Evolutionary conservation across 352 stramenopile species (phyloP), one percentile per base, ranked within the genome.

Genomic region (Globisporangium viniferum): DNA sequence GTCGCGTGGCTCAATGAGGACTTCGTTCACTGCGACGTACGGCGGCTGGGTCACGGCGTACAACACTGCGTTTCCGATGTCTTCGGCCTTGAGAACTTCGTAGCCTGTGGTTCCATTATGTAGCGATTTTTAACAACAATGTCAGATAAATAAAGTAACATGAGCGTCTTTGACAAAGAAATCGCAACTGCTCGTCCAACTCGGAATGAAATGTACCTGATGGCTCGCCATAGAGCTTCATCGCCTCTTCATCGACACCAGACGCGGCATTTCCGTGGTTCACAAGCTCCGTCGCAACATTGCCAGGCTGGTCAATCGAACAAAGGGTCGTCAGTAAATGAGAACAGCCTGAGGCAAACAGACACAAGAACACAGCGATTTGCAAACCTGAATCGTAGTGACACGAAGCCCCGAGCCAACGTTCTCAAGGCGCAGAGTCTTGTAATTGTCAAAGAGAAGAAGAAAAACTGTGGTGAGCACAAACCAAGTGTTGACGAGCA

Each of bases 261-360:
- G 76, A 89, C 39, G 73, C 75, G 56, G 73, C 74, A 59, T 88
- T 95, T 33, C 89, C 94, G 63, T 94, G 84, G 71, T 89, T 83
- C 51, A 97, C 82, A 20, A 98, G 79, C 54, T 97, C 88, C n/a
- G 92, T 98, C 18, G 81, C 86, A 24, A 97, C 91, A 69, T 98
- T 96, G 29, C 92, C 93, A 67, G 92, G 93, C 80, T 97, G 41
- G 29, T n/a, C 49, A 63, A 29, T 60, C 14, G 9, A 58, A 72
- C 56, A 44, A 54, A 62, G 49, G 9, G 29, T n/a, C 18, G 20
- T 44, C 27, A 44, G 51, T 51, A 59, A 4, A n/a, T 27, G 33
- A 69, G n/a, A 60, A 27, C 22, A 33, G 6, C 24, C 22, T 58
- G 18, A 55, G n/a, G 39, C 31, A 39, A 3, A 35, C 12, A 56